Evolutionary conservation across 2,329 filamentous ascomycete genomes (phyloP).

Genomic region (Fusarium solani-melongenae): DNA sequence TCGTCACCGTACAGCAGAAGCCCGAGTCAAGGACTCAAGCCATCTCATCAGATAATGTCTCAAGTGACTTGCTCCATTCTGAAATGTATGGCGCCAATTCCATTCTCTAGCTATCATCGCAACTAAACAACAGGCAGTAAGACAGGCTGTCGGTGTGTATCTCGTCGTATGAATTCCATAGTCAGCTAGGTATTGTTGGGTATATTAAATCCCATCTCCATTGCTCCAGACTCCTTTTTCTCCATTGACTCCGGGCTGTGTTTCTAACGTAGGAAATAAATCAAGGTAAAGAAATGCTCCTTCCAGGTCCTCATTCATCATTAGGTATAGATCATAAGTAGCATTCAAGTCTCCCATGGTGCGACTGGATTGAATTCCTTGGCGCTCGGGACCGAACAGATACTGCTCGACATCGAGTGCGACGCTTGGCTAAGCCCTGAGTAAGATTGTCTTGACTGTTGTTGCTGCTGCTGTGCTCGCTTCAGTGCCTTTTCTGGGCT

Average conservation of each 20-base stretch:
- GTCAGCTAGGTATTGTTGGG: conserved; percentile 7
- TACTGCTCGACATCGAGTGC: conserved; percentile 51
- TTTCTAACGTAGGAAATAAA: conserved; percentile 17
- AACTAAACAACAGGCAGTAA: not conserved
- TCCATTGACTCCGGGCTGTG: conserved; percentile 12
- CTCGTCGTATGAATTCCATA: not conserved
- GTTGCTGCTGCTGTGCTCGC: conserved; percentile 50
- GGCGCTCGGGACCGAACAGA: conserved; percentile 47
- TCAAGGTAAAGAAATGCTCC: conserved; percentile 3
- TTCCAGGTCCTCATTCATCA: conserved; percentile 7
- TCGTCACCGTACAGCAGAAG: not conserved
- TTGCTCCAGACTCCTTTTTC: not conserved
- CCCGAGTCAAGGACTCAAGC: not conserved
- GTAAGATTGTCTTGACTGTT: conserved; percentile 45
- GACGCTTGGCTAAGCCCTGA: conserved; percentile 39
- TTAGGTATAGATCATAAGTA: conserved; percentile 5
- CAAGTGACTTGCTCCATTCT: not conserved
- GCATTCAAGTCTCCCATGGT: conserved; percentile 46
- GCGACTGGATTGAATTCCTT: conserved; percentile 46
- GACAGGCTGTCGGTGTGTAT: not conserved
- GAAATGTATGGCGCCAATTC: not conserved
- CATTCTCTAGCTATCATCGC: not conserved
- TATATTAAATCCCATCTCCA: conserved; percentile 20
- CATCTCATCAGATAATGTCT: not conserved
- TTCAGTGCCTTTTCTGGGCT: conserved; percentile 57